Conservation (phyloP, 1,139 yeast genomes). For the Geotrichum reessii region DNA sequence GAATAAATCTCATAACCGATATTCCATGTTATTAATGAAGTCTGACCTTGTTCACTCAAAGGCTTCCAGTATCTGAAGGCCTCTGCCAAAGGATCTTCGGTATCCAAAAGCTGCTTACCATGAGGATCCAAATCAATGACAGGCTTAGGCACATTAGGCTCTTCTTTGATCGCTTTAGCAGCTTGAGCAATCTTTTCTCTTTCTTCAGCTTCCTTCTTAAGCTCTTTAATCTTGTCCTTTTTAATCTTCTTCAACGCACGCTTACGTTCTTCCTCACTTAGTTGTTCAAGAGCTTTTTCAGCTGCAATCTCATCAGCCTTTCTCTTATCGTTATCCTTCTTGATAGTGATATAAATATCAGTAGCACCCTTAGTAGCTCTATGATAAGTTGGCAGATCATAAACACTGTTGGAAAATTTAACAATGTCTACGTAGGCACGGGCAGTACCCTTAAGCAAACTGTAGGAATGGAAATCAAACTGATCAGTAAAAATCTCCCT, state of each 20-base stretch:
- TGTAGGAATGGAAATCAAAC: conserved; percentile 88
- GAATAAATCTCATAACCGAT: conserved; percentile 44
- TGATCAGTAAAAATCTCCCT: conserved; percentile 75
- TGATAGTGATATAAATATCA: conserved; percentile 49
- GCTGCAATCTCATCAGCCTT: conserved; percentile 23
- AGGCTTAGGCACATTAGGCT: conserved; percentile 17
- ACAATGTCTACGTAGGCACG: conserved; percentile 72
- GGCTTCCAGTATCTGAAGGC: conserved; percentile 38
- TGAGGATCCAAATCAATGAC: conserved; percentile 41
- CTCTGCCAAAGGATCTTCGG: conserved; percentile 40
- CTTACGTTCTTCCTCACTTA: conserved; percentile 34
- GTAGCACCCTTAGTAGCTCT: conserved; percentile 67
- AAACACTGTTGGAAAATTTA: conserved; percentile 74
- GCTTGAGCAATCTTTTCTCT: conserved; percentile 10
- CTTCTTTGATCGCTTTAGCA: conserved; percentile 22
- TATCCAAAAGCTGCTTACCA: conserved; percentile 38
- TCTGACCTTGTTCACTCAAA: conserved; percentile 34
- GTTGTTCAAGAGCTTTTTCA: conserved; percentile 26
- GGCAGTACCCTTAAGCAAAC: conserved; percentile 87
- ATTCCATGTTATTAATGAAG: conserved; percentile 35
- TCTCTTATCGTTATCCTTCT: conserved; percentile 20
- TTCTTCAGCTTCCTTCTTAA: conserved; percentile 29
- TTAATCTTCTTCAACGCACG: conserved; percentile 36
- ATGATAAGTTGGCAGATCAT: conserved; percentile 60
- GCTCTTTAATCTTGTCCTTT: conserved; percentile 40